A percentile compares a stretch with the other conserved stretches of the same genome.
These are phyloP conservation scores for Paramecium tetraurelia DNA, from an alignment of 73 alveolate species.

Conservation along the genomic window DNA sequence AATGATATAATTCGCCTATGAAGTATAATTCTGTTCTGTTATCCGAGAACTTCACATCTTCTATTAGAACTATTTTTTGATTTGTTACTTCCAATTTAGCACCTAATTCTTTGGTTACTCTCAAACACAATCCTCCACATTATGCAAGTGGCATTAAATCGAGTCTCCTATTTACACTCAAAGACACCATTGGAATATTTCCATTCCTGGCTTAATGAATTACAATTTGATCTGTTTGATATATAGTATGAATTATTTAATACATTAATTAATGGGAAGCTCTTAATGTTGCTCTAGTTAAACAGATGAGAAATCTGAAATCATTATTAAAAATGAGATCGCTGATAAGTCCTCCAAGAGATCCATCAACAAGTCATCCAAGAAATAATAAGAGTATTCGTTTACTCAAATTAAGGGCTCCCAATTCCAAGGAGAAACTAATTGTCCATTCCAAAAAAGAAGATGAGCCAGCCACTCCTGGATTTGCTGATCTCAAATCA, in stretches of 20 bases:
- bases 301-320: background rate
- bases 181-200: background rate
- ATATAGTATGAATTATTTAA: background rate
- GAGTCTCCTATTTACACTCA: background rate
- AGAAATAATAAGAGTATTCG: background rate
- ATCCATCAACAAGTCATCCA: background rate
- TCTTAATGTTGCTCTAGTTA: background rate
- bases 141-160: background rate
- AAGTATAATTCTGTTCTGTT: background rate
- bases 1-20: background rate
- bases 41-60: background rate
- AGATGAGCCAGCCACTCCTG: slow-evolving; percentile 33
- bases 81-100: background rate
- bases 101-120: background rate
- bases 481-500: background rate
- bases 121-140: slow-evolving; percentile 14
- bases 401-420: background rate
- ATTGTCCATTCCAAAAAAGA: background rate
- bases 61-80: background rate
- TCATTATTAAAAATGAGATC: background rate
- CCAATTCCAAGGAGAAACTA: background rate
- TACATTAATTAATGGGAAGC: slow-evolving; percentile 24
- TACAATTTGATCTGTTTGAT: background rate
- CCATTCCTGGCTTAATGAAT: background rate
- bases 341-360: background rate